Conservation (phyloP, 2,329 filamentous ascomycete genomes). For the Epichloe festucae region DNA sequence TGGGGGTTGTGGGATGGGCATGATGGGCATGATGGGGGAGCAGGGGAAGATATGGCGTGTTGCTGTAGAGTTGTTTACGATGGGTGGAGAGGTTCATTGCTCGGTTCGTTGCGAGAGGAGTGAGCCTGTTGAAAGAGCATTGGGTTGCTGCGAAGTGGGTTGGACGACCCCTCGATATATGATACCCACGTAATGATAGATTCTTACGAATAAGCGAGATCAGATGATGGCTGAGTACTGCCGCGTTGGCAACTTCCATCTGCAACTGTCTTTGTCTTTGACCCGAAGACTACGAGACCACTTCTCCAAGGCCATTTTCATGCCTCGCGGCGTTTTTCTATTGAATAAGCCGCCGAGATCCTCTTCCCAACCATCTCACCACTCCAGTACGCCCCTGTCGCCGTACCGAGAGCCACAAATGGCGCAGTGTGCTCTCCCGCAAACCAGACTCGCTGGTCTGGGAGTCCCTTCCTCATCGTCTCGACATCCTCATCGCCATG, state of each 20-base stretch:
- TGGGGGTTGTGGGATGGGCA: slow-evolving; percentile 5
- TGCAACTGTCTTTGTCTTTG: background rate
- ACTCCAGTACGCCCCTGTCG: slow-evolving; percentile 85
- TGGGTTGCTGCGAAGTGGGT: too few species aligned
- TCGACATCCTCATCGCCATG: slow-evolving; percentile 62
- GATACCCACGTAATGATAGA: background rate
- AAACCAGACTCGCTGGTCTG: slow-evolving; percentile 63
- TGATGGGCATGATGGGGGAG: too few species aligned
- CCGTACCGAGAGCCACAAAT: slow-evolving; percentile 78
- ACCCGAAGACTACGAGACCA: background rate
- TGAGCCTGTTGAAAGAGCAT: too few species aligned
- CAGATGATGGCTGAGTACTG: background rate
- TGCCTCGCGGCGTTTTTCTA: background rate
- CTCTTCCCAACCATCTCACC: slow-evolving; percentile 64
- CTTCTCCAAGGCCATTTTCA: background rate
- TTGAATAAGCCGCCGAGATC: slow-evolving; percentile 41
- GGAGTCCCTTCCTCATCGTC: slow-evolving; percentile 46
- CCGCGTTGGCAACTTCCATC: background rate
- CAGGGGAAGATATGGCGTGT: too few species aligned
- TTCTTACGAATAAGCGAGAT: background rate
- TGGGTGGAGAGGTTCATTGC: too few species aligned
- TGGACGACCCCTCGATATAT: too few species aligned
- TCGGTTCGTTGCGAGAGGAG: too few species aligned
- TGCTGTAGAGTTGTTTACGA: too few species aligned
- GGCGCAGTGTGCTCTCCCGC: slow-evolving; percentile 86